A percentile compares a stretch with the other conserved stretches of the same genome.
Conservation (phyloP, 2,329 filamentous ascomycete genomes). For the Colletotrichum scovillei region DNA sequence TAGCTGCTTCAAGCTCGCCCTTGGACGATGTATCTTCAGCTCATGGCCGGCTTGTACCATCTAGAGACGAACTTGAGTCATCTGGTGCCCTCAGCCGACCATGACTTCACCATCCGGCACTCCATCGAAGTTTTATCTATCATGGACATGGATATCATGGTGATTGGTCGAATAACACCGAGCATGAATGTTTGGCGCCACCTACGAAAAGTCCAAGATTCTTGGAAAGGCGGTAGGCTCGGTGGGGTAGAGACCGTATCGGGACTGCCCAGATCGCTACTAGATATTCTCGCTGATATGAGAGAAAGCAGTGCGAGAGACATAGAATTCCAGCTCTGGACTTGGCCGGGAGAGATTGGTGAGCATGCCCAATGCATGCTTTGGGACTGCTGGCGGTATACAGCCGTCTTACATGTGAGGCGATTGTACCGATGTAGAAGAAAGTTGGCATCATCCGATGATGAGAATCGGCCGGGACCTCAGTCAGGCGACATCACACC, state of each 20-base stretch:
- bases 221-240: conserved; percentile 20
- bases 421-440: conserved; percentile 9
- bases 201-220: conserved; percentile 27
- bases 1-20: conserved; percentile 29
- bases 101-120: conserved; percentile 19
- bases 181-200: conserved; percentile 34
- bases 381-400: conserved; percentile 43
- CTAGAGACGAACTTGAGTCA: conserved; percentile 6
- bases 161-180: conserved; percentile 27
- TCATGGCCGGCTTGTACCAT: conserved; percentile 32
- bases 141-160: conserved; percentile 36
- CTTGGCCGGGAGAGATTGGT: conserved; percentile 42
- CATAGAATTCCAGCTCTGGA: conserved; percentile 36
- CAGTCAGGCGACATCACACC: not conserved
- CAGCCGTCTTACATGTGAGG: conserved; percentile 40
- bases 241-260: conserved; percentile 44
- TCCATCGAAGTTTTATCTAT: conserved; percentile 34
- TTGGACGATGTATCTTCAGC: conserved; percentile 32
- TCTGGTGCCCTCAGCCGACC: conserved; percentile 8
- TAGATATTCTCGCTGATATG: conserved; percentile 42
- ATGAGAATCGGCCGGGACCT: not conserved
- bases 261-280: conserved; percentile 41
- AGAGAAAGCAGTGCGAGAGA: conserved; percentile 11
- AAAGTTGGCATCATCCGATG: not conserved
- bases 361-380: conserved; percentile 42